Evolutionary conservation across 768 basidiomycete species (phyloP), one percentile per base, ranked within the genome.

Genomic region (Tylopilus rubrobrunneus): DNA sequence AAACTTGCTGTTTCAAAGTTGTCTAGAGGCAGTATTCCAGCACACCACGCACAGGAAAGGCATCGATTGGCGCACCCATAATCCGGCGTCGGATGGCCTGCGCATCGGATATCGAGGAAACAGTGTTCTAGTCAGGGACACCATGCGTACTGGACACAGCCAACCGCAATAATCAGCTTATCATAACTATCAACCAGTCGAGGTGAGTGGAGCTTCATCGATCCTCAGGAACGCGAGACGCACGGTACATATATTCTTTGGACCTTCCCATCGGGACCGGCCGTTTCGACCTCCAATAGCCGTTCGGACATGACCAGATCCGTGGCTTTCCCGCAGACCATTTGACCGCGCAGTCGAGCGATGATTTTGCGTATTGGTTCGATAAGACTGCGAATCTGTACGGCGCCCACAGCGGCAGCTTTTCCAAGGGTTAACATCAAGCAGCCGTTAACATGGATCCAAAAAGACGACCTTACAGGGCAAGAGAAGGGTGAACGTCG

Each of bases 321-420:
- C 21, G 89, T 78, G 1, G 96, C 96, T 61, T 87, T 89, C 31
- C 87, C 96, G 55, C 84, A 79, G 51, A 98, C 75, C 67, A 89
- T 92, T 69, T 98, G 94, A 31, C 96, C 96, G 42, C 83, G 82
- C 5, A 98, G 80, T 50, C 96, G 87, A 4, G 95, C 94, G 48
- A 97, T 81, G 34, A 99, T 80, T 70, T 98, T 98, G 59, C 96
- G 87, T 19, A 99, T 79, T 0, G 97, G 94, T 68, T 99, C 96
- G 53, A 99, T 82, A 12, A 99, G 80, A 23, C 92, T 93, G 49
- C 97, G 86, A 31, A 93, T 75, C 58, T 93, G 89, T 31, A 98
- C 92, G 1, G 96, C 98, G 15, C 96, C 97, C 34, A 98, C 96
- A 19, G 89, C 96, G 52, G 86, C 94, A 64, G 87, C 90, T 92